phyloP scores from a whole-genome alignment of 768 basidiomycete genomes.

The Neoboletus brunneissimus region DNA sequence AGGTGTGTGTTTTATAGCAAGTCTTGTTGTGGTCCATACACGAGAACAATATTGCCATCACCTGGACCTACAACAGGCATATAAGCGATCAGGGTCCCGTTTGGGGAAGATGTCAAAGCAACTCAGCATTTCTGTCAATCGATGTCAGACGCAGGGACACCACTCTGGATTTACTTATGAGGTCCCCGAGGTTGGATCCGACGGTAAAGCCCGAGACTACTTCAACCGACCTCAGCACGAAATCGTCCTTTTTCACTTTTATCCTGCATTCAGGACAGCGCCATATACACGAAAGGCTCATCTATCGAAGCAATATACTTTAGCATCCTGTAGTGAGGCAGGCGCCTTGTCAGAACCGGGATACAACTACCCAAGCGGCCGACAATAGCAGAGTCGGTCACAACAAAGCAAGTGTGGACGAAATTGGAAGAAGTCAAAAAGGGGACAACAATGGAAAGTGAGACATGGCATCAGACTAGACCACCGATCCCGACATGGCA shows the following conservation, averaged over 20 bases:
- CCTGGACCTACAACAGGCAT: conserved; percentile 16
- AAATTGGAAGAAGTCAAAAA: neutral
- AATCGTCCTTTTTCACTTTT: neutral
- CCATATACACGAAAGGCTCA: no score
- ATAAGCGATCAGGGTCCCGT: conserved; percentile 7
- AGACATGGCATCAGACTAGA: neutral
- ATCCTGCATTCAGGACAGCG: neutral
- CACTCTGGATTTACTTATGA: no score
- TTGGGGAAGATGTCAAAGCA: conserved; percentile 17
- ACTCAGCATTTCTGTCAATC: neutral
- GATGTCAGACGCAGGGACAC: neutral
- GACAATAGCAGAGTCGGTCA: neutral
- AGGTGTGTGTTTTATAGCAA: conserved; percentile 9
- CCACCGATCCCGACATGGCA: neutral
- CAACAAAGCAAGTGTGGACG: neutral
- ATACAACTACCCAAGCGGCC: neutral
- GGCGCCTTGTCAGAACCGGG: neutral
- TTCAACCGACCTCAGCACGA: no score
- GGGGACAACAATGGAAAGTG: neutral
- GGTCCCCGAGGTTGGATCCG: neutral
- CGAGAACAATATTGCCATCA: conserved; percentile 11
- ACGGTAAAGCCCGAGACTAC: neutral
- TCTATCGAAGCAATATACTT: no score
- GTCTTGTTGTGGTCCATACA: conserved; percentile 1
- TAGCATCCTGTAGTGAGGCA: neutral